Base-by-base conservation (phyloP, 78 protist species). In the Dictyostelium discoideum region DNA sequence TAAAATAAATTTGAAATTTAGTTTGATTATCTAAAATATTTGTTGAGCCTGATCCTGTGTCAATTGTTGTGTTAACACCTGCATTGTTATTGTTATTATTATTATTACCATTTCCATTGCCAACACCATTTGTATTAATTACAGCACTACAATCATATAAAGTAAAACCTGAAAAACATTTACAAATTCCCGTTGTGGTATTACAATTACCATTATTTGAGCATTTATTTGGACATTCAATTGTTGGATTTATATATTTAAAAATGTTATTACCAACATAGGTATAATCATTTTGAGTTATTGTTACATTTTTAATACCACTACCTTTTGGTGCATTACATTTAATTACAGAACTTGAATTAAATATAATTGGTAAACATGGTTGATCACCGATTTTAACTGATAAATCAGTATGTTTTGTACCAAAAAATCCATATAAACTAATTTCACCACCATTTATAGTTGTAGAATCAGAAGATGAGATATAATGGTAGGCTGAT, bases 1-100 rank as follows among this genome's bases (percentile, higher is more conserved):
- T 37, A 74, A 74, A 37, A 74, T 74, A 74, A 74, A 74, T 32
- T 74, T 74, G 81, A 74, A 74, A 74, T 29, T 37, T 74, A 18
- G 42, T 74, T 37, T 26, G 24, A 16, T 74, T 26, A 74, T 74
- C 46, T 74, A 39, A 5, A 32, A 37, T 37, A 74, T 18, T 37
- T 13, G 48, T 37, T 69, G 77, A 69, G 2, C 81, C 22, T 16
- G 81, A 29, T 14, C 46, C 81, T 32, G 20, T 20, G 37, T 74
- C 81, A 37, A 74, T 74, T 37, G 81, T 29, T 16, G 48, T 74
- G 37, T 74, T 37, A 16, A 10, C 11, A 37, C 46, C 46, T 73
- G n/a, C 80, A 74, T 16, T 18, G 18, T 14, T 26, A 67, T 26
- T 26, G 24, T 8, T n/a, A 24, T 67, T 67, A 24, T 29, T 29